Evolutionary conservation across 1,284 basidiomycete genomes (phyloP).

Genomic region (Fistulinella staudtii): DNA sequence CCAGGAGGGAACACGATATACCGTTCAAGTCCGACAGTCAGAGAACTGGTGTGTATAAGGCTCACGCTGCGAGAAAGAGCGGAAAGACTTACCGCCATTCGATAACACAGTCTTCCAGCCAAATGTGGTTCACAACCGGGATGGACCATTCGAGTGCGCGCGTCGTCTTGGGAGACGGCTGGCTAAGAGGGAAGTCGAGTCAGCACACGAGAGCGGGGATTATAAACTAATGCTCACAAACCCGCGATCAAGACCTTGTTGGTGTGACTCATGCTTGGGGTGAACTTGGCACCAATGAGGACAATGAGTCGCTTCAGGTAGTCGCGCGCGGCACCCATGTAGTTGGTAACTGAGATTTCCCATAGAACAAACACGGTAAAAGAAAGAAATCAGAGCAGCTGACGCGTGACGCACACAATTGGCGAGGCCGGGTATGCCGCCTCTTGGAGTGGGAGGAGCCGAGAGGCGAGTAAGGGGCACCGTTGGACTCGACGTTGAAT

Average conservation of each 20-base stretch:
- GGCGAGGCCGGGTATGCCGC: constrained; percentile 41
- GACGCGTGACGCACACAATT: constrained; percentile 38
- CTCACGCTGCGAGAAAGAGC: not conserved
- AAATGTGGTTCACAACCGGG: constrained; percentile 82
- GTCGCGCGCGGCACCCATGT: constrained; percentile 78
- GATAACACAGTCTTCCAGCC: constrained; percentile 85
- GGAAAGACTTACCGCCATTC: constrained; percentile 50
- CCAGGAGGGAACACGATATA: constrained; percentile 67
- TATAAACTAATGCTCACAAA: constrained; percentile 50
- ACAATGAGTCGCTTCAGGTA: constrained; percentile 82
- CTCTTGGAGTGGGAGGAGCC: constrained; percentile 53
- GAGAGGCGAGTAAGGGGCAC: constrained; percentile 59
- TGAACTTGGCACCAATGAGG: constrained; percentile 75
- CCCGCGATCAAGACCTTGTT: constrained; percentile 83
- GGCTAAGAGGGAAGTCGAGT: constrained; percentile 11
- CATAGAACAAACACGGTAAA: constrained; percentile 27
- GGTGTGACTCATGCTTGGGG: constrained; percentile 68
- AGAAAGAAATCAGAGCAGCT: not conserved
- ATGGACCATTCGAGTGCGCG: constrained; percentile 80
- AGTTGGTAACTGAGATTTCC: constrained; percentile 84
- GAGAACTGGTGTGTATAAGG: constrained; percentile 28
- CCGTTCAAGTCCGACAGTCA: constrained; percentile 56
- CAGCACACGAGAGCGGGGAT: not conserved
- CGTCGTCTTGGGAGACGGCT: constrained; percentile 37
- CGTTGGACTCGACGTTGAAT: constrained; percentile 68